Base-by-base conservation (phyloP, 495 filamentous ascomycete genomes). In the Evernia prunastri region DNA sequence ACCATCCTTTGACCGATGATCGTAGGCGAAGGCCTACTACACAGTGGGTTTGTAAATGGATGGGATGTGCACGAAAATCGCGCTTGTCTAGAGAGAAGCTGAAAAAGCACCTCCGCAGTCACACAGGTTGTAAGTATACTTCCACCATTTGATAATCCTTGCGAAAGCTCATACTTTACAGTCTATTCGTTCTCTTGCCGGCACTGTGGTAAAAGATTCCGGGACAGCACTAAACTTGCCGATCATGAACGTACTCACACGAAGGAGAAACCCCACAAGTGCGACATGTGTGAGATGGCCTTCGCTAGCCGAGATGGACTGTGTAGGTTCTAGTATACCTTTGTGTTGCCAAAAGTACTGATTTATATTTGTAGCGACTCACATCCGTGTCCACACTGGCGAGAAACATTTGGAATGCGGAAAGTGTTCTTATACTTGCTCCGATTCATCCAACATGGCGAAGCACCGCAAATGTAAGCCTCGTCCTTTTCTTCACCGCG, bases 231-330 rank as follows among this genome's bases (percentile, higher is more conserved):
- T 15, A 79, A 78, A 31, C 64, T 82, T 57, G 78, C 79, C 47
- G 74, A 79, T 36, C 80, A 82, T 53, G 77, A 79, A 68, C 79
- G 80, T n/a, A 81, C 78, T n/a, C 80, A 82, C 60, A 79, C 79
- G 0, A 77, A 78, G 25, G 80, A 82, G 63, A 82, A 81, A 65
- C 80, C 79, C 0, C 81, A 77, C 59, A 74, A 68, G 35, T 82
- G 80, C 65, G 69, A 74, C 20, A 65, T 74, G 18, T 82, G 80
- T 60, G 75, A 72, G 4, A 81, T 78, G 61, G 72, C 73, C 20
- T 80, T 80, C 36, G 79, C 79, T 5, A 79, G 80, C 63, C 81
- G 79, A 61, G 81, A 78, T 56, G 77, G 79, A 63, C 71, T 51
- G 25, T 35, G 62, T 64, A 64, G 33, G 23, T 39, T 43, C 71